Conservation (phyloP, 805 yeast species). For the Kodamaea lidongshanica region DNA sequence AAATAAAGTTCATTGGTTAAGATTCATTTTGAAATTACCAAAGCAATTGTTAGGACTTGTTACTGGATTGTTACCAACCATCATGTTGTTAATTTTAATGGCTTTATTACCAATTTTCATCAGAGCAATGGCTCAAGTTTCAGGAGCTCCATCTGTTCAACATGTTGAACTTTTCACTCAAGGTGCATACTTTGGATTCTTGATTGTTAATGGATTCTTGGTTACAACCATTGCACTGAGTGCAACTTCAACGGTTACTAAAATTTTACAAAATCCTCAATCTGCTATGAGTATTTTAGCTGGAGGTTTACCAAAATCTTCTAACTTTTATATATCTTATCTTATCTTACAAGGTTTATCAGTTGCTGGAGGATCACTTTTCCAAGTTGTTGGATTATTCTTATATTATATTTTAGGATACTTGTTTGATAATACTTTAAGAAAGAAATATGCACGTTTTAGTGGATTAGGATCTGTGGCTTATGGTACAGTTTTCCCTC, state of each 20-base stretch:
- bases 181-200: constrained; percentile 84
- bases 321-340: constrained; percentile 84
- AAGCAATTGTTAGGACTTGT: constrained; percentile 65
- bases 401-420: constrained; percentile 54
- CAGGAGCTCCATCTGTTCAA: constrained; percentile 69
- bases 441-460: constrained; percentile 63
- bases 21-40: constrained; percentile 74
- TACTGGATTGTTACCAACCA: constrained; percentile 81
- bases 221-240: constrained; percentile 82
- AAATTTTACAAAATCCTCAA: constrained; percentile 59
- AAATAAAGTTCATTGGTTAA: constrained; percentile 63
- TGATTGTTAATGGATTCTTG: constrained; percentile 81
- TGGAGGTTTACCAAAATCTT: constrained; percentile 75
- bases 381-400: constrained; percentile 60
- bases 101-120: constrained; percentile 80
- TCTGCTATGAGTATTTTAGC: constrained; percentile 73
- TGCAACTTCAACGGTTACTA: constrained; percentile 70
- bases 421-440: constrained; percentile 54
- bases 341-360: constrained; percentile 77
- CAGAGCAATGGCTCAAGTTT: constrained; percentile 63
- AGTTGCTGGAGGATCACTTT: constrained; percentile 65
- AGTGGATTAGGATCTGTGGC: constrained; percentile 43
- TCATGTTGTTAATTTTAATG: constrained; percentile 78
- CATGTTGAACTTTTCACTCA: constrained; percentile 78
- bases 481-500: constrained; percentile 80